Percentiles rank a stretch among this genome's conserved stretches.
phyloP scores from a whole-genome alignment of 345 rosid genomes.

The Dipteronia dyeriana region DNA sequence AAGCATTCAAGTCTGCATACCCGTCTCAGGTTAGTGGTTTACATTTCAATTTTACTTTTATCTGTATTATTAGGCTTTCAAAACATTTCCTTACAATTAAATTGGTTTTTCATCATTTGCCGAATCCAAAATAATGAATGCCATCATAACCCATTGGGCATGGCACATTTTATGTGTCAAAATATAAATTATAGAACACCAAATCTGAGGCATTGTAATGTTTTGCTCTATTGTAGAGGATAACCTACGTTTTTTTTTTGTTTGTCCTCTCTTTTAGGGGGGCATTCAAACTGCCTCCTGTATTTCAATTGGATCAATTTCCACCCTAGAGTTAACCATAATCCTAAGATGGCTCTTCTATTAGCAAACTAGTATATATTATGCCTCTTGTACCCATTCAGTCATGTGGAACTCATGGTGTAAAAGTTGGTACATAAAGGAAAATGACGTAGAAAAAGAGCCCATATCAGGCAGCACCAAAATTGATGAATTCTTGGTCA shows the following conservation, averaged over 20 bases:
- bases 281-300: not conserved
- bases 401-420: not conserved
- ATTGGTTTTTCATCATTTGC: not conserved
- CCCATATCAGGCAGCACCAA: no score
- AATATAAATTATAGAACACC: not conserved
- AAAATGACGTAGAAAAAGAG: no score
- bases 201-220: not conserved
- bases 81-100: not conserved
- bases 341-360: not conserved
- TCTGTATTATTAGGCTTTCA: not conserved
- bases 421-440: no score
- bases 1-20: slow-evolving; percentile 32
- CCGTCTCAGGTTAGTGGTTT: slow-evolving; percentile 35
- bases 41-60: slow-evolving; percentile 5
- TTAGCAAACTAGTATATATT: not conserved
- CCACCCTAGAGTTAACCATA: not conserved
- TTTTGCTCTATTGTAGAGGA: not conserved
- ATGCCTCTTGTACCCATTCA: not conserved
- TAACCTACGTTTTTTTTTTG: not conserved
- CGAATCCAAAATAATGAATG: not conserved
- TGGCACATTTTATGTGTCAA: not conserved
- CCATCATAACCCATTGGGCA: not conserved
- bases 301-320: not conserved
- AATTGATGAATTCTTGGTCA: no score
- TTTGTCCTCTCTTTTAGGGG: no score